Percentiles rank a stretch among this genome's conserved stretches.
Conservation (phyloP, 2,329 filamentous ascomycete genomes). For the Bipolaris oryzae region DNA sequence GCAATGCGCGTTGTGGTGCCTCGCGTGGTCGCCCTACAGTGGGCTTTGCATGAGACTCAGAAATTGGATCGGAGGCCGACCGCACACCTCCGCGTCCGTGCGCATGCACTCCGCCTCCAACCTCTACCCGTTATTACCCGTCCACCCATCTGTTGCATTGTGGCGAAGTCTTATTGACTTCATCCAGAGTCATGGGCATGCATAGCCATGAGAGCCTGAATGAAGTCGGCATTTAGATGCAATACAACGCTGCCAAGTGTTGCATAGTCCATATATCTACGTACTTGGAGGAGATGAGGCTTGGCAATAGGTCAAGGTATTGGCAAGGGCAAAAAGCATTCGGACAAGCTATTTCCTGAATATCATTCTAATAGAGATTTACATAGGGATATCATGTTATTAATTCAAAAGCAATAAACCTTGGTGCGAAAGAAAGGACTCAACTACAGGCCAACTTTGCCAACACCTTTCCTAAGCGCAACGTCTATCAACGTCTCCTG, state of each 20-base stretch:
- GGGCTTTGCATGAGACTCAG: slow-evolving; percentile 15
- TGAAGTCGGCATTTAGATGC: too few relatives aligned
- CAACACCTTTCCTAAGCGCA: slow-evolving; percentile 2
- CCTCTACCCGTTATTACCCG: neutral
- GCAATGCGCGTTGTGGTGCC: slow-evolving; percentile 6
- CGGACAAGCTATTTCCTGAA: too few relatives aligned
- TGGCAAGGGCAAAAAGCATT: too few relatives aligned
- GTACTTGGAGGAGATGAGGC: too few relatives aligned
- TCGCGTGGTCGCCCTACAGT: slow-evolving; percentile 1
- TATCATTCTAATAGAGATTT: too few relatives aligned
- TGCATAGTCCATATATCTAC: too few relatives aligned
- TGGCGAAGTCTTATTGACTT: neutral
- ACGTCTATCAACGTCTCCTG: slow-evolving; percentile 24
- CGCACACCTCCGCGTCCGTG: slow-evolving; percentile 17
- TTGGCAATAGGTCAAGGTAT: too few relatives aligned
- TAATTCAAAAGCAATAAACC: too few relatives aligned
- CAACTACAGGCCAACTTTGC: neutral
- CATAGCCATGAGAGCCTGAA: too few relatives aligned
- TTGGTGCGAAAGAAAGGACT: too few relatives aligned
- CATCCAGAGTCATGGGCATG: neutral
- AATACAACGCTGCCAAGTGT: too few relatives aligned
- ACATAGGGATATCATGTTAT: too few relatives aligned
- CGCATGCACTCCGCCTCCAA: slow-evolving; percentile 3
- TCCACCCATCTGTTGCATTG: neutral
- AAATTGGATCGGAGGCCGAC: slow-evolving; percentile 24